A percentile compares a stretch with the other conserved stretches of the same genome.
Conservation (phyloP, 768 basidiomycete species). For the Mycena pura region DNA sequence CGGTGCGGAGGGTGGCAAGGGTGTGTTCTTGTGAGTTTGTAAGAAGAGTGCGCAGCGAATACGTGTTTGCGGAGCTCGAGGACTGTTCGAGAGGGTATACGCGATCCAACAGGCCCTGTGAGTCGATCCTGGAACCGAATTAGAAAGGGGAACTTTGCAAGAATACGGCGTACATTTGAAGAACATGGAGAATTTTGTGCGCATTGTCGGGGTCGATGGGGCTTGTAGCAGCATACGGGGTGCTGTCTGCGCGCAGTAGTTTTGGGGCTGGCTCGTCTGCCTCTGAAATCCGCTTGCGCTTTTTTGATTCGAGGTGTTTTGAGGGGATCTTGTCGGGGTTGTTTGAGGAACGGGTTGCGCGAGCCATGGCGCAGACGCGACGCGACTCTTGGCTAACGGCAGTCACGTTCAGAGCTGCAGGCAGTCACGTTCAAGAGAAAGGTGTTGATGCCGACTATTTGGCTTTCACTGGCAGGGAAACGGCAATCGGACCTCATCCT, state of each 20-base stretch:
- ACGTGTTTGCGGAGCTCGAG: conserved; percentile 44
- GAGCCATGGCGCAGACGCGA: conserved; percentile 58
- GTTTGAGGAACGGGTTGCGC: conserved; percentile 75
- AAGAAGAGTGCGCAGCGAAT: conserved; percentile 65
- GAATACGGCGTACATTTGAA: conserved; percentile 54
- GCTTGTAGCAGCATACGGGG: conserved; percentile 28
- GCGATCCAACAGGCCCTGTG: conserved; percentile 80
- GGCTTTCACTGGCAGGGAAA: no score
- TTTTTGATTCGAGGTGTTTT: conserved; percentile 52
- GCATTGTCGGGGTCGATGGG: conserved; percentile 53
- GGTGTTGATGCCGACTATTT: no score
- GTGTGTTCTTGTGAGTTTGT: conserved; percentile 59
- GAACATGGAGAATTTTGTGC: conserved; percentile 62
- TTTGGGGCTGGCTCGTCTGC: conserved; percentile 60
- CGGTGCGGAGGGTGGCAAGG: conserved; percentile 63
- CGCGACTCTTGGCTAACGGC: background rate
- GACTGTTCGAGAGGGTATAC: conserved; percentile 61
- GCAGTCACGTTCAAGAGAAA: background rate
- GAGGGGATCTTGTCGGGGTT: conserved; percentile 41
- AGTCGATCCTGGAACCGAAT: conserved; percentile 59
- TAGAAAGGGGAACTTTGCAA: background rate
- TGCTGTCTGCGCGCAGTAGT: conserved; percentile 47
- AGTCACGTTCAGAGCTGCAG: background rate
- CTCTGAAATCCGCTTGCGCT: conserved; percentile 69
- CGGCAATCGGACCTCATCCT: no score